Base-by-base conservation (phyloP, 2,329 filamentous ascomycete genomes). In the Pseudogymnoascus sp. region DNA sequence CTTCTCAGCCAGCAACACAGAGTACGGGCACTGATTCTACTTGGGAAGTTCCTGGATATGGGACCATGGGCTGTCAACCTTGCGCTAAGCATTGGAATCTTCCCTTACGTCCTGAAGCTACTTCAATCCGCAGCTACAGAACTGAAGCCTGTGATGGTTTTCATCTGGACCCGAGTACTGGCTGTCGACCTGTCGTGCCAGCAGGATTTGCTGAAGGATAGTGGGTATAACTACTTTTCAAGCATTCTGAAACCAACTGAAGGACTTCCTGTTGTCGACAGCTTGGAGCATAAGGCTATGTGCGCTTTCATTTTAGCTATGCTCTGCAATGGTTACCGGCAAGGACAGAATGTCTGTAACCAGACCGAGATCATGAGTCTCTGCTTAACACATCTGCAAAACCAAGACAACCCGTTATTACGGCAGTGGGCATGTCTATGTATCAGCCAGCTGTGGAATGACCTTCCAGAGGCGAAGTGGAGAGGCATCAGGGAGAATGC, bases 61-160 rank as follows among this genome's bases (percentile, higher is more conserved):
- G 95, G 95, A 0, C 95, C 95, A 0, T 99, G 95, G 95, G 96
- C 95, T 31, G 95, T 99, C n/a, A 95, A 97, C 74, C 85, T 99
- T 41, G 95, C 95, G 14, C 82, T 99, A 14, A 97, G 93, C 75
- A 99, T 99, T 65, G 95, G 95, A 23, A 99, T 99, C 66, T 99
- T 99, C 75, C 95, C 95, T 0, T 99, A 99, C 72, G 95, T 99
- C n/a, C 79, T 99, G 35, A 99, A 99, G 76, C 81, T 99, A 25
- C 80, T 99, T 16, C 95, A 99, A 74, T 97, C 95, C 4, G 93
- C 96, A 55, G 95, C 95, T 0, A 85, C 91, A 55, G 95, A 99
- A 75, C 78, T 99, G 65, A 97, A 97, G 72, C 93, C 95, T 0
- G 93, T 97, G 64, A 97, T 99, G 95, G 93, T 99, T 4, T 99